Evolutionary conservation across 2,329 filamentous ascomycete species (phyloP).

Genomic region (Clonostachys sp.): DNA sequence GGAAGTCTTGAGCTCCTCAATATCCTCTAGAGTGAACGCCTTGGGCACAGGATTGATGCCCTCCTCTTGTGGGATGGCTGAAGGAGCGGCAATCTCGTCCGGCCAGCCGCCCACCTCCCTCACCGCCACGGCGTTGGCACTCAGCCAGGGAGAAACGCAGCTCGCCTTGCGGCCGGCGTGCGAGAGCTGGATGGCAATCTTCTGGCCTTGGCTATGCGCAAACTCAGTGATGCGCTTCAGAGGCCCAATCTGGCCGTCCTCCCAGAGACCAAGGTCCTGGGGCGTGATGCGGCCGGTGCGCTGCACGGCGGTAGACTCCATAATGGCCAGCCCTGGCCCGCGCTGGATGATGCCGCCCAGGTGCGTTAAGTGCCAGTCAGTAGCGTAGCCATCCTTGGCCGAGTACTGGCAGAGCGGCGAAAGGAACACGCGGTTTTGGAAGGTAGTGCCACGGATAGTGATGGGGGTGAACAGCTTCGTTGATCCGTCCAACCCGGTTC

Average conservation of each 20-base stretch:
- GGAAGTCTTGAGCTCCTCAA: conserved; percentile 56
- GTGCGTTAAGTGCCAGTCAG: conserved; percentile 78
- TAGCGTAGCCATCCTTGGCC: conserved; percentile 61
- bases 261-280: conserved; percentile 76
- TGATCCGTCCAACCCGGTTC: conserved; percentile 35
- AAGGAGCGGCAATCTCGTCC: conserved; percentile 45
- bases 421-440: conserved; percentile 2
- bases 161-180: conserved; percentile 73
- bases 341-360: conserved; percentile 72
- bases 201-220: conserved; percentile 71
- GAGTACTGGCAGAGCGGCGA: conserved; percentile 50
- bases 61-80: conserved; percentile 45
- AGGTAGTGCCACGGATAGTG: conserved; percentile 41
- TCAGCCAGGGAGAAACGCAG: conserved; percentile 61
- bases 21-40: conserved; percentile 63
- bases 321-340: conserved; percentile 68
- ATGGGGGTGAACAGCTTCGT: conserved; percentile 55
- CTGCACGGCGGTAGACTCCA: conserved; percentile 75
- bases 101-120: conserved; percentile 52
- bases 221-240: conserved; percentile 71
- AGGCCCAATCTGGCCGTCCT: conserved; percentile 74
- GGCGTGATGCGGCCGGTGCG: conserved; percentile 80
- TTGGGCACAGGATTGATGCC: conserved; percentile 58
- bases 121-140: conserved; percentile 43
- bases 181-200: conserved; percentile 74